phyloP scores from a whole-genome alignment of 768 basidiomycete genomes.

The Postia placenta region DNA sequence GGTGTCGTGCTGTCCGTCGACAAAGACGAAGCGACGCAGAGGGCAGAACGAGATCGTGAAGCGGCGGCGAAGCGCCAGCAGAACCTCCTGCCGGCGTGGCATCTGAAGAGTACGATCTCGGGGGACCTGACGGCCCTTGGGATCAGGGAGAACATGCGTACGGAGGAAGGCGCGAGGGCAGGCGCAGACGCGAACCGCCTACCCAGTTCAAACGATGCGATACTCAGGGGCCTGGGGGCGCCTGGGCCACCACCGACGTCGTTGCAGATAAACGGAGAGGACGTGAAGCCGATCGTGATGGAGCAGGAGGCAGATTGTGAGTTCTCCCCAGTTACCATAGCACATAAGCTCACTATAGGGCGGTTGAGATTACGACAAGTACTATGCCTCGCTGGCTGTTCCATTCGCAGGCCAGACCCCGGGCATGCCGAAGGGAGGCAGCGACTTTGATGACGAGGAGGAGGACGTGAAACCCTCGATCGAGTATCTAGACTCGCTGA shows the following conservation, averaged over 20 bases:
- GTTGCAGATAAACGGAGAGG: constrained; percentile 18
- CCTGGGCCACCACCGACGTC: constrained; percentile 28
- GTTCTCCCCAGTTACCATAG: no score
- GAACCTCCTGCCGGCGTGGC: constrained; percentile 91
- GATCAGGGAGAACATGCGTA: constrained; percentile 61
- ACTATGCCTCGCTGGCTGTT: constrained; percentile 73
- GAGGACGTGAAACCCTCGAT: constrained; percentile 64
- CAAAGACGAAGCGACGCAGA: constrained; percentile 74
- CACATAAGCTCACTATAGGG: no score
- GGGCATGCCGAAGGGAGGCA: constrained; percentile 40
- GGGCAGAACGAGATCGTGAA: constrained; percentile 70
- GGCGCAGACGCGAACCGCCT: constrained; percentile 20
- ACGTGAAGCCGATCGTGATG: constrained; percentile 37
- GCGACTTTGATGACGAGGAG: constrained; percentile 56
- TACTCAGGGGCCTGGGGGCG: constrained; percentile 60
- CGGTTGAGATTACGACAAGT: constrained; percentile 66
- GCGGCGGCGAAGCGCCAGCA: constrained; percentile 84
- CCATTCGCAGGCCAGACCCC: constrained; percentile 63
- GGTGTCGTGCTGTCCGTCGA: constrained; percentile 86
- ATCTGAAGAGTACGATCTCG: constrained; percentile 91
- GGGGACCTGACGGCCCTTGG: constrained; percentile 88
- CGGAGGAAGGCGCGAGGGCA: constrained; percentile 27
- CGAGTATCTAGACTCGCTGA: constrained; percentile 62
- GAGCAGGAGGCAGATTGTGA: constrained; percentile 62
- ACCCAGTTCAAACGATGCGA: constrained; percentile 61